Conservation (phyloP, 306 rosid genomes). For the Citrullus colocynthis region DNA sequence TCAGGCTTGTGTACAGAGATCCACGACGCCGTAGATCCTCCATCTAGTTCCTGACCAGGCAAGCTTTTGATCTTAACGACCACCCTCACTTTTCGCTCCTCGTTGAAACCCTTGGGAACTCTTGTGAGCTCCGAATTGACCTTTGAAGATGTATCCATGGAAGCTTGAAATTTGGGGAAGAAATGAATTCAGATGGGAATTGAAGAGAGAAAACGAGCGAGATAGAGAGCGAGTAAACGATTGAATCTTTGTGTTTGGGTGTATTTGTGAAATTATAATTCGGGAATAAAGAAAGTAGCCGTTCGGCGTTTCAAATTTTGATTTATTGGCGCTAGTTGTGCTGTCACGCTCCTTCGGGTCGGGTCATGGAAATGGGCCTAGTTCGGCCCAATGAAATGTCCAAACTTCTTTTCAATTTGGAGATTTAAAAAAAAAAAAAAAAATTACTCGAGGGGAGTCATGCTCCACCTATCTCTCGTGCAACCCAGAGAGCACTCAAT, state of each 20-base stretch:
- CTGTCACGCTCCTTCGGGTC: conserved; percentile 1
- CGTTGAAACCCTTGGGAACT: background rate
- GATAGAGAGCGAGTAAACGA: background rate
- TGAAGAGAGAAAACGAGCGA: background rate
- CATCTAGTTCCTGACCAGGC: conserved; percentile 16
- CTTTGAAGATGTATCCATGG: conserved; percentile 34
- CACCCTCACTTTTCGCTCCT: conserved; percentile 32
- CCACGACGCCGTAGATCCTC: conserved; percentile 26
- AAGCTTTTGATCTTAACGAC: conserved; percentile 41
- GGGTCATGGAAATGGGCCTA: background rate
- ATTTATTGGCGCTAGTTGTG: background rate
- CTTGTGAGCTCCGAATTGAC: conserved; percentile 8
- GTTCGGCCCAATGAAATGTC: background rate
- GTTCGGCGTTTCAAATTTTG: conserved; percentile 14
- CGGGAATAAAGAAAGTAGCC: conserved; percentile 11
- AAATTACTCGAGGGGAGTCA: too few species aligned
- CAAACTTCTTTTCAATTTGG: too few species aligned
- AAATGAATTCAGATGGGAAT: background rate
- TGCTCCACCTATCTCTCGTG: too few species aligned
- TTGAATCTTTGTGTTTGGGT: background rate
- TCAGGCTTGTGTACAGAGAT: conserved; percentile 41
- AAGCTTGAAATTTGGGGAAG: background rate
- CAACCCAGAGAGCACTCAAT: too few species aligned
- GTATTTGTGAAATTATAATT: background rate
- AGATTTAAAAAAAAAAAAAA: too few species aligned